Evolutionary conservation across 1,139 yeast species (phyloP), one percentile per base, ranked within the genome.

Genomic region (Magnusiomyces sp.): DNA sequence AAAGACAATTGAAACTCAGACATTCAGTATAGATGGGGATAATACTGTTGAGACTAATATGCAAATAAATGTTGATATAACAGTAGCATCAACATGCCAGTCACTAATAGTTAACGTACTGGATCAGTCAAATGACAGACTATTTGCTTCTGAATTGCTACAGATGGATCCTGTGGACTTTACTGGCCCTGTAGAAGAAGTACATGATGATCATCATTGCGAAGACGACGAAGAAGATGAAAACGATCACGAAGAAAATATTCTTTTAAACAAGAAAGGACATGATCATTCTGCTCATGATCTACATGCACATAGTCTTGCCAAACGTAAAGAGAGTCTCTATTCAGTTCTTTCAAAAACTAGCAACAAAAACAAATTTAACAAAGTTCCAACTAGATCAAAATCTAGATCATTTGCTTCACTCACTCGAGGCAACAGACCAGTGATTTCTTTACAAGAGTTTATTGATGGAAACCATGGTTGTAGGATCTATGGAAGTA

Each of bases 1-100:
- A 52, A 95, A 95, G 42, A 97, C 97, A 2, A 77, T 76, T 55
- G 79, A 85, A 16, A 89, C 82, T 59, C 86, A 83, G 57, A 86
- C 83, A 59, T 92, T 87, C 64, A 70, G 75, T 1, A 94, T 92
- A 4, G 77, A 77, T 50, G 68, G 70, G n/a, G 56, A 55, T n/a
- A 29, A 41, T 7, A 55, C 54, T 14, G 68, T 88, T 11, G 74
- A 77, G 45, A 77, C 78, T 47, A 76, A 76, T 36, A 74, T 89
- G 55, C 75, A 76, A 42, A 74, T 92, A 47, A 90, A 94, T 62
- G 49, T 94, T 52, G 97, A 90, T 62, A 66, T 92, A 62, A 74
- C 84, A 45, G 83, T 92, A 47, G 83, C 84, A 7, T 84, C 84
- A 83, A 95, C 95, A 1, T 92, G 99, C 68, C 77, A 80, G 52